Evolutionary conservation across 768 basidiomycete genomes (phyloP), one percentile per base, ranked within the genome.

Genomic region (Suillus luteus): DNA sequence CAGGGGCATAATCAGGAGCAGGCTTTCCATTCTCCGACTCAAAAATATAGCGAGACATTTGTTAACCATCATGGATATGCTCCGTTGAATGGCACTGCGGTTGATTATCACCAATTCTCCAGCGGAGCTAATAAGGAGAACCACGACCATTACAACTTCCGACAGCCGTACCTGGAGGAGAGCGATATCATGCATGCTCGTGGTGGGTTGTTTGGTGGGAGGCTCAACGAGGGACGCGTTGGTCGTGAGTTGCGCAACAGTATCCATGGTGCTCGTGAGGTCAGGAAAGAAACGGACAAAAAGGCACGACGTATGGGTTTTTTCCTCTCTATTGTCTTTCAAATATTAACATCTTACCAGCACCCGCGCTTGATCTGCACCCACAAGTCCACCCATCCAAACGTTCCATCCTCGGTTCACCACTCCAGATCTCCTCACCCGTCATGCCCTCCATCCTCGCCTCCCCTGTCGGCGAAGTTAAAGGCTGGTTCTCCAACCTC

Each of bases 401-500:
- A 70, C 79, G 83, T 31, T 71, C 85, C 2, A 80, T 80, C 0
- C 74, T 85, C 10, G 78, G 79, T 11, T 86, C 88, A 10, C 85
- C 87, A 10, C 78, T 57, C 66, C 78, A 60, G 78, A 80, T 22
- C 76, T 80, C 33, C 76, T 79, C 68, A 60, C 80, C 67, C 64
- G 78, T 65, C 33, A 73, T 72, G 64, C 73, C 64, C 27, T 78
- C 74, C 55, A 73, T 86, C 49, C 79, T 85, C 8, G 86, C 90
- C 17, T 90, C 90, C n/a, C 88, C 86, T 11, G 89, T 91, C 15
- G 89, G 89, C 63, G 92, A 93, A 74, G 87, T 93, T 76, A 91
- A 90, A 72, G 91, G 90, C 40, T 97, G 96, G 96, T 96, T 99
- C 77, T 92, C 93, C 24, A 96, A 92, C 68, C 80, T 99, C 37